A percentile compares a stretch with the other conserved stretches of the same genome.
These are phyloP conservation scores for Blastocystis sp. DNA, from an alignment of 352 stramenopile species.

Conservation along the genomic window DNA sequence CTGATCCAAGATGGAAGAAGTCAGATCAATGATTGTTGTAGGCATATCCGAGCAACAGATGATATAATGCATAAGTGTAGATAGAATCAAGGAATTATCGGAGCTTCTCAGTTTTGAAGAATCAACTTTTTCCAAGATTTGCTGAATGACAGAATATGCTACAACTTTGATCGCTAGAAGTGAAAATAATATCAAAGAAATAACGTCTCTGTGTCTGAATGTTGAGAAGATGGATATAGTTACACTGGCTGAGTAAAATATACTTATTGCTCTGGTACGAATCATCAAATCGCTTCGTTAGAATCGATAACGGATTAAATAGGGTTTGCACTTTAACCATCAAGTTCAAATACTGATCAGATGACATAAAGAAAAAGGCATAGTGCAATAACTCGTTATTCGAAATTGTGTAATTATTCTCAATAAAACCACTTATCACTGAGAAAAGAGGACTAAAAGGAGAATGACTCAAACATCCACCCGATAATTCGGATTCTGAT, in stretches of 20 bases:
- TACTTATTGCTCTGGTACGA: not conserved
- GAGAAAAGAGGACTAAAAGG: not conserved
- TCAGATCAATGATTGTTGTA: conserved; percentile 33
- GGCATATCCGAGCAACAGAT: not conserved
- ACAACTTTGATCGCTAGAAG: not conserved
- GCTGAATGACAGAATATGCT: not conserved
- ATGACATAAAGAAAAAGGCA: not conserved
- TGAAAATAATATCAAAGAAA: not conserved
- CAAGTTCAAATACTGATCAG: not conserved
- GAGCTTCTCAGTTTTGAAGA: not conserved
- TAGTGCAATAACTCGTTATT: conserved; percentile 20
- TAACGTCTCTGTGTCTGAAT: not conserved
- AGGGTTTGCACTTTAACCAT: not conserved
- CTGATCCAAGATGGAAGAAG: conserved; percentile 2
- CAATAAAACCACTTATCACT: not conserved
- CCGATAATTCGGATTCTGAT: not conserved
- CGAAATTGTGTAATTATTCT: not conserved
- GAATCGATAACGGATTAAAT: not conserved
- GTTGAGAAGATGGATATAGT: conserved; percentile 42
- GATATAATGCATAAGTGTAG: conserved; percentile 4
- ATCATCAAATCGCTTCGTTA: not conserved
- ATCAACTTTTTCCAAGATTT: conserved; percentile 10
- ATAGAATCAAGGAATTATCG: not conserved
- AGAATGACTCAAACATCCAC: not conserved
- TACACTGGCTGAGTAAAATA: not conserved